Evolutionary conservation across 495 filamentous ascomycete species (phyloP).

Genomic region (Acidiella bohemica): DNA sequence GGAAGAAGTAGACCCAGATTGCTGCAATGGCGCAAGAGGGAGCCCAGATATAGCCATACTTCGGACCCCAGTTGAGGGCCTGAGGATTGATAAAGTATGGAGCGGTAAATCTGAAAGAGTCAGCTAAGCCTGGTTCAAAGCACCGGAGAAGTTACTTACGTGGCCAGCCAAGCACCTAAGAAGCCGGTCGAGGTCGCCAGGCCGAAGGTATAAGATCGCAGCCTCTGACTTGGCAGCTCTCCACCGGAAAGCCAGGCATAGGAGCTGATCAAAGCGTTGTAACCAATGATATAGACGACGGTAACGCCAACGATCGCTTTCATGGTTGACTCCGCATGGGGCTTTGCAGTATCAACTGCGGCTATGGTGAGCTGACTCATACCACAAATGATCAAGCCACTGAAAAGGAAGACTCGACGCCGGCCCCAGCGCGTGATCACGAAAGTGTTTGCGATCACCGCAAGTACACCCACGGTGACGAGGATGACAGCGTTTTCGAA

Average conservation of each 20-base stretch:
- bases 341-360: slow-evolving; percentile 38
- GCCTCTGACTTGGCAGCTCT: slow-evolving; percentile 42
- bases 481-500: slow-evolving; percentile 48
- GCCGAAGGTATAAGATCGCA: slow-evolving; percentile 45
- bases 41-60: slow-evolving; percentile 42
- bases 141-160: slow-evolving; percentile 4
- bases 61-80: slow-evolving; percentile 41
- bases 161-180: slow-evolving; percentile 40
- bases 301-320: slow-evolving; percentile 42
- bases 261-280: slow-evolving; percentile 42
- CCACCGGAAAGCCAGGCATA: slow-evolving; percentile 51
- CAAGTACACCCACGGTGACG: slow-evolving; percentile 41
- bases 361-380: slow-evolving; percentile 42
- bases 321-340: slow-evolving; percentile 35
- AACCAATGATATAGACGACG: slow-evolving; percentile 43
- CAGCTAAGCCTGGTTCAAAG: background rate
- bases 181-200: slow-evolving; percentile 27
- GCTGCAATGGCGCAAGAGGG: slow-evolving; percentile 32
- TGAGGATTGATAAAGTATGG: slow-evolving; percentile 48
- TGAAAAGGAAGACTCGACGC: slow-evolving; percentile 39
- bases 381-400: slow-evolving; percentile 40
- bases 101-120: too few relatives aligned
- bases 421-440: slow-evolving; percentile 43
- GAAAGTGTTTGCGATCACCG: slow-evolving; percentile 40
- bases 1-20: slow-evolving; percentile 30